Base-by-base conservation (phyloP, 228 moss, liverwort and hornwort species). In the Sphagnum fallax region DNA sequence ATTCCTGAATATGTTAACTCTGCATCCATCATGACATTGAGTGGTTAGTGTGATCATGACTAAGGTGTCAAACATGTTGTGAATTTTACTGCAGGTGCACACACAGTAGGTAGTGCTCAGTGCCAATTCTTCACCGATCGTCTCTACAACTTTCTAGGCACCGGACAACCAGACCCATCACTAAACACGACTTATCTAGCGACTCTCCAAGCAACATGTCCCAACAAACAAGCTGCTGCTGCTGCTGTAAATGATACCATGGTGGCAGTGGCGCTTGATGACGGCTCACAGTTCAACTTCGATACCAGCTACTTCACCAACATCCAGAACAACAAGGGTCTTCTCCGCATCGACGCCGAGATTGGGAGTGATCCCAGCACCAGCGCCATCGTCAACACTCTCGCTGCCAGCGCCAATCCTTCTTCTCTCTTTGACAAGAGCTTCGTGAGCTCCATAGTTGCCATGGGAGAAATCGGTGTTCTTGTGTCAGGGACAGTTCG, bases 81-180 rank as follows among this genome's bases (percentile, higher is more conserved):
- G 15, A 9, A 16, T 15, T 47, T 61, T 12, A 4, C 10, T 53
- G 69, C 65, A 89, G 89, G 89, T 48, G 87, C 89, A 5, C 89
- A 89, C 68, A 89, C 87, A 6, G 83, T 89, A 61, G 89, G 89
- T 16, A 50, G 84, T 68, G 83, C 89, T 11, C 87, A 89, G 68
- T 89, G 89, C 74, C 47, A 67, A 62, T 84, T 81, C 76, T 74
- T 89, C 65, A 65, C 66, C 69, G 74, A 87, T 48, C 76, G 89
- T 18, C 71, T 89, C 4, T 89, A 82, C 81, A 87, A 86, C 74
- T 89, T 86, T 75, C 5, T 69, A 52, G 74, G 75, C 5, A 80
- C 85, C 6, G 76, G 78, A 48, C 4, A 0, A 62, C 69, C 78
- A 1, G 88, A 89, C 67, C 88, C 88, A 0, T 4, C 81, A 0